phyloP scores from a whole-genome alignment of 192 early-diverging fungal species.

The Dissophora ornata region DNA sequence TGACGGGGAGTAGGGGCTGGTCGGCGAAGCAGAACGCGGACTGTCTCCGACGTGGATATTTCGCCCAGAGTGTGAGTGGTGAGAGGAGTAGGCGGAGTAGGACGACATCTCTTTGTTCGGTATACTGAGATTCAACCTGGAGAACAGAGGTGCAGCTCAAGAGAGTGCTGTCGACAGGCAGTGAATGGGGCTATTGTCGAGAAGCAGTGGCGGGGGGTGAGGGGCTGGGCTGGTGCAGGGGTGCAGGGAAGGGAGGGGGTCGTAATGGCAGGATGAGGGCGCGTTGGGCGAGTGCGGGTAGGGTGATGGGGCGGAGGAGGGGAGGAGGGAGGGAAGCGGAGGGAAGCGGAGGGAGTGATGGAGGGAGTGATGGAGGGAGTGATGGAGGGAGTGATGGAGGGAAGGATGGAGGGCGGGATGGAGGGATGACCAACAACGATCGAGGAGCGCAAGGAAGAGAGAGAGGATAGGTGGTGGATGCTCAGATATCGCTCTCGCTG shows the following conservation, averaged over 20 bases:
- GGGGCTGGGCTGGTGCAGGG: background rate
- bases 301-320: background rate
- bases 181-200: too few species aligned
- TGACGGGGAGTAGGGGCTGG: background rate
- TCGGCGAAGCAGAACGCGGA: slow-evolving; percentile 6
- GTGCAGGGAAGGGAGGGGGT: background rate
- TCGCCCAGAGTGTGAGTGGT: background rate
- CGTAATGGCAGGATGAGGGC: background rate
- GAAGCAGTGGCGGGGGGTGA: background rate
- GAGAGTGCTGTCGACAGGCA: too few species aligned
- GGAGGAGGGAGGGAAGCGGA: background rate
- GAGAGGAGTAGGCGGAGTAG: slow-evolving; percentile 31
- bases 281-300: too few species aligned
- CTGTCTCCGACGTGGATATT: background rate
- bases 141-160: background rate
- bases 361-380: background rate
- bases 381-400: slow-evolving; percentile 3
- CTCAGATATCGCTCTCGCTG: too few species aligned
- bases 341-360: background rate
- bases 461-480: too few species aligned
- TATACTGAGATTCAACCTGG: background rate
- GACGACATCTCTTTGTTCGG: slow-evolving; percentile 22
- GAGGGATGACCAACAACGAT: too few species aligned
- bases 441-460: too few species aligned
- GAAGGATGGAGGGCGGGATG: slow-evolving; percentile 2